Conservation (phyloP, 768 basidiomycete species). For the Macrolepiota dolichaula region DNA sequence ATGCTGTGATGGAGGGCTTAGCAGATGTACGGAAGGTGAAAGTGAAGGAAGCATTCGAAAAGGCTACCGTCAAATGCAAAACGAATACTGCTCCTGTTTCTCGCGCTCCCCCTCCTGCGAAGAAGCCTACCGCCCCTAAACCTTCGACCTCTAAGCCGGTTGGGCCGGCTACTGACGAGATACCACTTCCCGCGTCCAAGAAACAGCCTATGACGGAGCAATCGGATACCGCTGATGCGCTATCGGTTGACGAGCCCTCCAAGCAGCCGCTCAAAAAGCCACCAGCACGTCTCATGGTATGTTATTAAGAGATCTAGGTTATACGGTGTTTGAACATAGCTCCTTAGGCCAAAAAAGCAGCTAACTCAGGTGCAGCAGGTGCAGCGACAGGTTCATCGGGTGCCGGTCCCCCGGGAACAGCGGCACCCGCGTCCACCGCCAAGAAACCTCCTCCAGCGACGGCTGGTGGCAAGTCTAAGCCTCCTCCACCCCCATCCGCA, state of each 20-base stretch:
- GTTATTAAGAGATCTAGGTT: background rate
- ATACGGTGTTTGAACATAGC: background rate
- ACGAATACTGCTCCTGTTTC: constrained; percentile 53
- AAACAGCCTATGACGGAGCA: constrained; percentile 36
- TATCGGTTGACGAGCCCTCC: constrained; percentile 20
- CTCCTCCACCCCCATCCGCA: constrained; percentile 43
- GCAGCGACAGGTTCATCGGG: constrained; percentile 36
- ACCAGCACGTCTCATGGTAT: constrained; percentile 33
- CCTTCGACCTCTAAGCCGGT: constrained; percentile 19
- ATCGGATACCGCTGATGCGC: constrained; percentile 10
- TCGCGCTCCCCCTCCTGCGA: constrained; percentile 39
- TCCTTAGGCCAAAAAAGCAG: constrained; percentile 48
- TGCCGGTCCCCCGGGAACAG: constrained; percentile 27
- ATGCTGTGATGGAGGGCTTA: constrained; percentile 79
- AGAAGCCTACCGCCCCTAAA: constrained; percentile 23
- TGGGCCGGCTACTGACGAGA: constrained; percentile 22
- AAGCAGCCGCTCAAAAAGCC: constrained; percentile 51
- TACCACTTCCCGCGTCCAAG: constrained; percentile 28
- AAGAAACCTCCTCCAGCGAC: constrained; percentile 36
- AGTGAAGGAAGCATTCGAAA: constrained; percentile 91
- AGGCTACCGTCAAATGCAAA: constrained; percentile 89
- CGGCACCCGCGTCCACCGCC: constrained; percentile 28
- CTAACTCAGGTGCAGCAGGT: constrained; percentile 27
- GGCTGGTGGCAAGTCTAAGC: constrained; percentile 35
- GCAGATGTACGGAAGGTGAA: constrained; percentile 87